A percentile compares a stretch with the other conserved stretches of the same genome.
These are phyloP conservation scores for Ammopiptanthus mongolicus DNA, from an alignment of 306 rosid species.

Conservation along the genomic window DNA sequence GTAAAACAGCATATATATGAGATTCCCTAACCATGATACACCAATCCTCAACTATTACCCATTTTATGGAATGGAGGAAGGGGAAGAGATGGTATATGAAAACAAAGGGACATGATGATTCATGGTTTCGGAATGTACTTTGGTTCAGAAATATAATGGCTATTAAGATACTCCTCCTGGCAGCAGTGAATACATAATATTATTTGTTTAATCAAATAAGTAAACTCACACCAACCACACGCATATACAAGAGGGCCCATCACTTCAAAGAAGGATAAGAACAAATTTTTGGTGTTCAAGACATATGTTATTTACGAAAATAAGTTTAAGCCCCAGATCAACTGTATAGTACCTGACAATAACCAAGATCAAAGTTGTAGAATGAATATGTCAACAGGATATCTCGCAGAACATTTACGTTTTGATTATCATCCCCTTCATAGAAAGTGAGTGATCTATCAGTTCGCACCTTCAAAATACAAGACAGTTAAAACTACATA, in stretches of 20 bases:
- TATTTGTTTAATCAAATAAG: conserved; percentile 6
- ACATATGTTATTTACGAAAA: background rate
- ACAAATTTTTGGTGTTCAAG: background rate
- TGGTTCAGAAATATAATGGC: conserved; percentile 9
- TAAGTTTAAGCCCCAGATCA: background rate
- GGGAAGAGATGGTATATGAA: background rate
- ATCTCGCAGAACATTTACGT: conserved; percentile 73
- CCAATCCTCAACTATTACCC: background rate
- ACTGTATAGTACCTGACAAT: conserved; percentile 76
- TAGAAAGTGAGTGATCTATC: conserved; percentile 74
- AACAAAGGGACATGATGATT: background rate
- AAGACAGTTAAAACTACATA: conserved; percentile 28
- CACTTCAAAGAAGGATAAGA: background rate
- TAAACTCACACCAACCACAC: background rate
- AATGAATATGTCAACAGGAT: conserved; percentile 89
- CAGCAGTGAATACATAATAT: background rate
- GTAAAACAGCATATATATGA: conserved; percentile 22
- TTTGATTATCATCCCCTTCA: conserved; percentile 93
- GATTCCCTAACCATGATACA: background rate
- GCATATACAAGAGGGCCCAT: background rate
- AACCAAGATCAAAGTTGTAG: conserved; percentile 99
- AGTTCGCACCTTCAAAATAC: conserved; percentile 73
- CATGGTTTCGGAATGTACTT: background rate
- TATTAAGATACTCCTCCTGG: conserved; percentile 1
- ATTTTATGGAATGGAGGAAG: background rate